These are phyloP conservation scores for Cryptococcus sp. DNA, from an alignment of 1,284 basidiomycete species.

Conservation along the genomic window DNA sequence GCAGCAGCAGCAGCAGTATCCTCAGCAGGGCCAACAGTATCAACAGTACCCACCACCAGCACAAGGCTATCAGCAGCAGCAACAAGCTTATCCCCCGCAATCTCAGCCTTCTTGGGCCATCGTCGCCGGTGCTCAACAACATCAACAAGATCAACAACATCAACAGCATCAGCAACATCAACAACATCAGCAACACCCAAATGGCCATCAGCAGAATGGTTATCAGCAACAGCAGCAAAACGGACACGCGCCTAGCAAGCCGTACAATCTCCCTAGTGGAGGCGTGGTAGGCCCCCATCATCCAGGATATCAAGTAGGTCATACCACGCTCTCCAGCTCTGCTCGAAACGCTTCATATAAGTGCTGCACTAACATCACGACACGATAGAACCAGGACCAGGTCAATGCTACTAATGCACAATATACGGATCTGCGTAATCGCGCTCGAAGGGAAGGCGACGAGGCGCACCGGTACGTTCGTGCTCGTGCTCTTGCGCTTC, in stretches of 20 bases:
- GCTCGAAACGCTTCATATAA: not conserved
- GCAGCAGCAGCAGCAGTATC: conserved; percentile 22
- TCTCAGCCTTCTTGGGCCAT: conserved; percentile 24
- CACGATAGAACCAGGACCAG: conserved; percentile 63
- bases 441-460: conserved; percentile 69
- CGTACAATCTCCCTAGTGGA: conserved; percentile 26
- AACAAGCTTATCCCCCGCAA: conserved; percentile 25
- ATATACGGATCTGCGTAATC: conserved; percentile 68
- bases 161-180: conserved; percentile 22
- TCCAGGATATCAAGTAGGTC: conserved; percentile 33
- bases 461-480: conserved; percentile 48
- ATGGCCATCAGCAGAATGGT: conserved; percentile 30
- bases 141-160: conserved; percentile 28
- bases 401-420: conserved; percentile 58
- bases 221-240: conserved; percentile 24
- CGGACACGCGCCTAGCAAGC: conserved; percentile 19
- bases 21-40: conserved; percentile 26
- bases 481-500: not conserved
- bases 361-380: conserved; percentile 27
- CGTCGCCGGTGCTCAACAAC: conserved; percentile 21
- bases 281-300: conserved; percentile 54
- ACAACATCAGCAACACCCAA: conserved; percentile 20
- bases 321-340: not conserved
- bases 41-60: conserved; percentile 29
- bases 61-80: conserved; percentile 30